Evolutionary conservation across 2,329 filamentous ascomycete genomes (phyloP), one percentile per base, ranked within the genome.

Genomic region (Pezicula rhizophila): DNA sequence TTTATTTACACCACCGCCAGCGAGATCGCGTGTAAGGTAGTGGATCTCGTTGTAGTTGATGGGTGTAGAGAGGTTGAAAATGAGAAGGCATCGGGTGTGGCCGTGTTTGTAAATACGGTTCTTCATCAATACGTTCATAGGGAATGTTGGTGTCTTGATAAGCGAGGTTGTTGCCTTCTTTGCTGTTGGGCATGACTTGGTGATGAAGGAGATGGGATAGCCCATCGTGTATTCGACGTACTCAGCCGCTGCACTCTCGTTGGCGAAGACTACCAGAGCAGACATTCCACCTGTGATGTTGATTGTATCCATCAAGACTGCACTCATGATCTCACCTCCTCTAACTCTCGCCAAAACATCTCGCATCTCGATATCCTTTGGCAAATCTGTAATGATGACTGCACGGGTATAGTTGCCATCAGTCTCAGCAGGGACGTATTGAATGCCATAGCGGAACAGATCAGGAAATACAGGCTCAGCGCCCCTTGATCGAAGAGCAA

Each of bases 111-210:
- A 40, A 14, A 51, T 31, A 17, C 23, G 31, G 6, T 45, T 48
- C 5, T 38, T 31, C 11, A 42, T 42, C 6, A n/a, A 33, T 2
- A 26, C 4, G 12, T 14, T 39, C 8, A 53, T 23, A 0, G 59
- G 60, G 23, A 52, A 64, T 2, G 59, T 59, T 17, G 60, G 59
- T 3, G 58, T 62, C 4, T 42, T 8, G 7, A 62, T 31, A 3
- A 54, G 46, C 0, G 46, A 59, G 15, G 59, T 37, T 10, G 42
- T 44, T 5, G 53, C 53, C 8, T 8, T 41, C 20, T 34, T 55
- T 46, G 42, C 17, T 26, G 12, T 34, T 26, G 5, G 42, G 35
- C 2, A 37, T 34, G 12, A 51, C 35, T 4, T 39, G 42, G 18
- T 58, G 58, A 1, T 17, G 15, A n/a, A 62, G 35, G 1, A 23